Conservation (phyloP, 2,329 filamentous ascomycete genomes). For the Domatiomyces catenatus region DNA sequence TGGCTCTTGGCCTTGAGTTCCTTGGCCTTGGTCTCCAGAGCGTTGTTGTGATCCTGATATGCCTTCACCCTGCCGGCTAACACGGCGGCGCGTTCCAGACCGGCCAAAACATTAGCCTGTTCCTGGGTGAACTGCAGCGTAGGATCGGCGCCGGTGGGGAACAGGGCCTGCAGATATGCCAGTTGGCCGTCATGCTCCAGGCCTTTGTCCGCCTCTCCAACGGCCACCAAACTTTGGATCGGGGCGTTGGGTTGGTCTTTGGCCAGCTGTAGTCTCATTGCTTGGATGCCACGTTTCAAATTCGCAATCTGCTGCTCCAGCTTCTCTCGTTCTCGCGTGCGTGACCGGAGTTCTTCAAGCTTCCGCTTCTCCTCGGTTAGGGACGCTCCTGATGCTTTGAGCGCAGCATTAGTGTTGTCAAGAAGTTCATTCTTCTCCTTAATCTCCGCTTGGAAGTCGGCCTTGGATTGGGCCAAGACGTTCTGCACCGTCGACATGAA, state of each 20-base stretch:
- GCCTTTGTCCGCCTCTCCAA: conserved; percentile 35
- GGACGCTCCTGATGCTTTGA: conserved; percentile 65
- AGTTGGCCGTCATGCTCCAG: conserved; percentile 25
- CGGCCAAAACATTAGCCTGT: conserved; percentile 29
- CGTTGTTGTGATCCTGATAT: conserved; percentile 52
- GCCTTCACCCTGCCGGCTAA: conserved; percentile 56
- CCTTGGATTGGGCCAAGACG: conserved; percentile 62
- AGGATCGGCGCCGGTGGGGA: conserved; percentile 28
- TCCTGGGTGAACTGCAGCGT: conserved; percentile 24
- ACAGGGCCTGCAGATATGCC: conserved; percentile 22
- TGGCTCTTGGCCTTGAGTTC: conserved; percentile 63
- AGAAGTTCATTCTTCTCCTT: conserved; percentile 70
- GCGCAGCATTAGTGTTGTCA: conserved; percentile 63
- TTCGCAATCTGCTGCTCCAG: conserved; percentile 60
- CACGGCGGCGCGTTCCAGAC: conserved; percentile 44
- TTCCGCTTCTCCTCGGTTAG: conserved; percentile 62
- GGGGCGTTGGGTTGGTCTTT: conserved; percentile 26
- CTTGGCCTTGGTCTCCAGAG: conserved; percentile 51
- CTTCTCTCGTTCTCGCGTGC: conserved; percentile 48
- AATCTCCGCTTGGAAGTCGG: conserved; percentile 65
- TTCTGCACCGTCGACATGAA: conserved; percentile 55
- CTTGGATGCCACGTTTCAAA: conserved; percentile 55
- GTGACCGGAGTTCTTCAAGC: conserved; percentile 54
- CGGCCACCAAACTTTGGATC: conserved; percentile 22
- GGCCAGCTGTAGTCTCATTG: conserved; percentile 44